A percentile compares a stretch with the other conserved stretches of the same genome.
Conservation (phyloP, 2,329 filamentous ascomycete genomes). For the Fusarium acutatum region DNA sequence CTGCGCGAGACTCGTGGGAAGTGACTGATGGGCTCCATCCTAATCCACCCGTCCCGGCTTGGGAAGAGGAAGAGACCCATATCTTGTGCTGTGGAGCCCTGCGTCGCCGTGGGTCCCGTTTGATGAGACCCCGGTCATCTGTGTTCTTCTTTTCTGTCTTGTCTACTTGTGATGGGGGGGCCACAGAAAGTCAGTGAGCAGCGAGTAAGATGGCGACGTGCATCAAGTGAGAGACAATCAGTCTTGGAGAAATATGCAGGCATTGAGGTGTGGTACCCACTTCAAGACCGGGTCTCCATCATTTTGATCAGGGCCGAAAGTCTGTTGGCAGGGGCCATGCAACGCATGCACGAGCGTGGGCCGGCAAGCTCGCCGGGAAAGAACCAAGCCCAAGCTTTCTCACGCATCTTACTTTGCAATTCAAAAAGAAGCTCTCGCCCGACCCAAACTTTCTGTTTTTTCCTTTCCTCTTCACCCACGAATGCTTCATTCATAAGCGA, state of each 20-base stretch:
- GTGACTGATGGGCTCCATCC: slow-evolving; percentile 27
- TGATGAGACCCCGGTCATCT: slow-evolving; percentile 31
- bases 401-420: slow-evolving; percentile 40
- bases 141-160: slow-evolving; percentile 22
- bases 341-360: slow-evolving; percentile 19
- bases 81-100: slow-evolving; percentile 24
- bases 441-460: slow-evolving; percentile 44
- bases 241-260: slow-evolving; percentile 30
- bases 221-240: slow-evolving; percentile 27
- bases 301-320: slow-evolving; percentile 39
- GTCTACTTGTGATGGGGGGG: slow-evolving; percentile 19
- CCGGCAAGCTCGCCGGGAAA: slow-evolving; percentile 42
- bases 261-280: slow-evolving; percentile 25
- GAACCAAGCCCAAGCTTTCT: slow-evolving; percentile 28
- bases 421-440: slow-evolving; percentile 53
- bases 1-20: slow-evolving; percentile 33
- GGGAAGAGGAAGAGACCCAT: slow-evolving; percentile 16
- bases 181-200: slow-evolving; percentile 19
- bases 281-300: slow-evolving; percentile 34
- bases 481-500: slow-evolving; percentile 57
- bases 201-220: slow-evolving; percentile 18
- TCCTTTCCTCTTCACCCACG: slow-evolving; percentile 57
- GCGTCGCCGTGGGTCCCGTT: slow-evolving; percentile 34
- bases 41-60: slow-evolving; percentile 35
- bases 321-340: slow-evolving; percentile 39